phyloP scores from a whole-genome alignment of 345 rosid genomes.

The Turnera subulata region DNA sequence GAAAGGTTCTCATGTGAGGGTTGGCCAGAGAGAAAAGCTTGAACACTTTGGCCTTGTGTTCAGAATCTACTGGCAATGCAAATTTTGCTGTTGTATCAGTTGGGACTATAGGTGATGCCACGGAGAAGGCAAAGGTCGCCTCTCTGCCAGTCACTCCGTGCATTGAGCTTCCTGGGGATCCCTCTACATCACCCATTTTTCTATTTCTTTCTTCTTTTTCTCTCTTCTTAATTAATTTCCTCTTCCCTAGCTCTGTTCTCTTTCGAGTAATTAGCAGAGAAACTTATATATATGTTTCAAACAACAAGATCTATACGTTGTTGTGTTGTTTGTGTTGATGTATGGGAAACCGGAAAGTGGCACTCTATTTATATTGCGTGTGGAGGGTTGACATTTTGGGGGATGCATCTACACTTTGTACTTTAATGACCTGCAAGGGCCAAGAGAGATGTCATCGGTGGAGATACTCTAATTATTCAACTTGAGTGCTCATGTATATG shows the following conservation, averaged over 20 bases:
- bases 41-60: constrained; percentile 76
- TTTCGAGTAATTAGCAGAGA: not conserved
- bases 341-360: not conserved
- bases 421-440: constrained; percentile 20
- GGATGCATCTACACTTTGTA: not conserved
- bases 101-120: constrained; percentile 52
- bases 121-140: constrained; percentile 58
- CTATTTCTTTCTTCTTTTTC: not conserved
- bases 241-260: no score
- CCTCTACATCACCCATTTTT: constrained; percentile 44
- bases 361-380: constrained; percentile 40
- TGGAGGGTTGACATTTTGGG: constrained; percentile 44
- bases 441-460: constrained; percentile 46
- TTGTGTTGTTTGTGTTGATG: constrained; percentile 20
- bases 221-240: not conserved
- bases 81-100: constrained; percentile 64
- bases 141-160: constrained; percentile 74
- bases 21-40: constrained; percentile 64
- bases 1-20: constrained; percentile 92
- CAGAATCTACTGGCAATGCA: constrained; percentile 69
- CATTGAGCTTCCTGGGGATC: constrained; percentile 78
- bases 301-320: no score
- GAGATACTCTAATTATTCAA: constrained; percentile 11
- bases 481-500: not conserved
- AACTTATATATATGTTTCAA: no score